Base-by-base conservation (phyloP, 768 basidiomycete species). In the Lentinula sp. region DNA sequence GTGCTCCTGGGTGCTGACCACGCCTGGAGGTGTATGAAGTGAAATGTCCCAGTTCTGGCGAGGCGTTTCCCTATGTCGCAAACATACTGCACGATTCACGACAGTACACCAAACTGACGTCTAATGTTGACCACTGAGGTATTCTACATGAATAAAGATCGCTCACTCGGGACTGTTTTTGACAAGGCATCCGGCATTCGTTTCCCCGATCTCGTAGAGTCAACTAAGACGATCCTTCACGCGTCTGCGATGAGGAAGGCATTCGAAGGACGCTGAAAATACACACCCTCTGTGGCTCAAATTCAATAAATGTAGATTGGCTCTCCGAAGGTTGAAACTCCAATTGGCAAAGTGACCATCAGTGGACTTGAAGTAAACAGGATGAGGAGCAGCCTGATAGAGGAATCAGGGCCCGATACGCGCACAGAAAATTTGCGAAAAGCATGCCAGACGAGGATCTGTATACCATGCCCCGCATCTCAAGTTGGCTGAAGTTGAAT, bases 391-490 rank as follows among this genome's bases (percentile, higher is more conserved):
- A 8, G 76, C 69, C 72, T 77, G 57, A 6, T 23, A 46, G 33
- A 9, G 33, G 2, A 1, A 61, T 35, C 28, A 46, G 45, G 42
- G 10, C 33, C 20, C 16, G 20, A 39, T 15, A 28, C 2, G 9
- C n/a, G 35, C 3, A 16, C 0, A 2, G 28, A 32, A 20, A 6
- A 4, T 57, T 2, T 13, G n/a, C 53, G n/a, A 7, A 9, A n/a
- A 18, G 66, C 80, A 67, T 68, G 86, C 86, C 60, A 86, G 80
- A 6, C 66, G 61, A 18, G 93, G 91, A 66, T 93, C 81, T 6
- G 88, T 85, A 71, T 97, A 98, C 95, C 95, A 98, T 6, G 88
- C 88, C 3, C 96, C 96, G 67, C 95, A 97, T 23, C 96, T 84
- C 68, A 95, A 81, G 70, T 98, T 98, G 3, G 96, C 93, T 91